Percentiles rank a stretch among this genome's conserved stretches.
Evolutionary conservation across 2,329 filamentous ascomycete species (phyloP).

Genomic region (Xylariaceae sp.): DNA sequence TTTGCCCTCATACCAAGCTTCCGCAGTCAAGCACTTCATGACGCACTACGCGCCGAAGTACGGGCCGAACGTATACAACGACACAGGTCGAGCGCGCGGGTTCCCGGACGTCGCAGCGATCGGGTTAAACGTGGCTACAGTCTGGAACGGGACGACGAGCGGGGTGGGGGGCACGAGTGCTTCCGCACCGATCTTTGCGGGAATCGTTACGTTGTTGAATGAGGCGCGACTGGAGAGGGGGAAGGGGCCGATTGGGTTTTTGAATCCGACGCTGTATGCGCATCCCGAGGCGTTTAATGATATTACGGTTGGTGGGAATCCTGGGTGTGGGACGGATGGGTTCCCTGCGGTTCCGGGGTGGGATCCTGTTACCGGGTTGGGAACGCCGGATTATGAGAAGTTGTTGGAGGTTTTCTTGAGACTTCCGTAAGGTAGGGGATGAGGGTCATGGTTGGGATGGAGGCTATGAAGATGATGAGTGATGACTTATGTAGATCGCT

Average conservation of each 20-base stretch:
- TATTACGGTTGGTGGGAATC: conserved; percentile 29
- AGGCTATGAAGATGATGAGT: no score
- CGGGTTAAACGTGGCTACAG: conserved; percentile 36
- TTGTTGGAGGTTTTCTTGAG: conserved; percentile 16
- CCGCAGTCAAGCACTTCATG: conserved; percentile 38
- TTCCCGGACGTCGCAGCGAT: conserved; percentile 46
- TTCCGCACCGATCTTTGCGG: conserved; percentile 24
- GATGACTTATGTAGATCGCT: no score
- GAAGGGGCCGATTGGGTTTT: conserved; percentile 26
- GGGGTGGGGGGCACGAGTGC: conserved; percentile 21
- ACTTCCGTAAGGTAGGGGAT: conserved; percentile 8
- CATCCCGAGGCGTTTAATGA: conserved; percentile 30
- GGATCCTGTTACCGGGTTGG: conserved; percentile 34
- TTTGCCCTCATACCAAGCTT: conserved; percentile 43
- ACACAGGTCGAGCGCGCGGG: conserved; percentile 39
- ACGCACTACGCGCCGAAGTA: conserved; percentile 38
- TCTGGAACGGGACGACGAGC: conserved; percentile 35
- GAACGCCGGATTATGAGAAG: conserved; percentile 21
- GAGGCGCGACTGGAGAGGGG: conserved; percentile 23
- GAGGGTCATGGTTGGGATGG: no score
- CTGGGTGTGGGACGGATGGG: conserved; percentile 28
- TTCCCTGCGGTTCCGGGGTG: conserved; percentile 29
- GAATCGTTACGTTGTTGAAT: conserved; percentile 24
- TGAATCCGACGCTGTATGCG: conserved; percentile 28
- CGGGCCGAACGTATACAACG: conserved; percentile 42